A percentile compares a stretch with the other conserved stretches of the same genome.
Evolutionary conservation across 2,329 filamentous ascomycete species (phyloP).

Genomic region (Colletotrichum sp.): DNA sequence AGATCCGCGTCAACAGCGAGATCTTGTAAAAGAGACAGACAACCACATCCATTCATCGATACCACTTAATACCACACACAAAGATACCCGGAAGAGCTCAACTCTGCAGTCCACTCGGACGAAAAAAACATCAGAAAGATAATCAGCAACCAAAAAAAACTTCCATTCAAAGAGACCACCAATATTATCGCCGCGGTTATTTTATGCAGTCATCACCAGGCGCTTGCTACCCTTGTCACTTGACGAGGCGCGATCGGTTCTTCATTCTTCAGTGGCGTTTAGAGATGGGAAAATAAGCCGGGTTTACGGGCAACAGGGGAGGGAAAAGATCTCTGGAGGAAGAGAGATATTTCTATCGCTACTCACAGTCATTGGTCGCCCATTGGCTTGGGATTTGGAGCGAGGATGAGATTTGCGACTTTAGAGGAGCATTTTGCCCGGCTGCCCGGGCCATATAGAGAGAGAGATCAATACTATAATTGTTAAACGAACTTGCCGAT

Average conservation of each 20-base stretch:
- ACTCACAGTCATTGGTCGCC: neutral
- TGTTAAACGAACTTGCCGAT: neutral
- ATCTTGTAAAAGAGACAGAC: slow-evolving; percentile 23
- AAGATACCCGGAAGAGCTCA: neutral
- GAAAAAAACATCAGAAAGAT: neutral
- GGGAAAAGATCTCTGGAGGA: neutral
- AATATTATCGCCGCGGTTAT: neutral
- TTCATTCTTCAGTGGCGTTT: neutral
- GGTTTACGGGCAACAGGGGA: neutral
- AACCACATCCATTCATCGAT: neutral
- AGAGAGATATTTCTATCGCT: neutral
- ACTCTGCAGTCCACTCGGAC: neutral
- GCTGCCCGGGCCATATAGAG: neutral
- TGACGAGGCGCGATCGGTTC: neutral
- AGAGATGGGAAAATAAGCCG: neutral
- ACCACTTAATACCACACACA: neutral
- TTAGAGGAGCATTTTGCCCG: neutral
- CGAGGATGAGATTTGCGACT: neutral
- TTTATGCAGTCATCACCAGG: neutral
- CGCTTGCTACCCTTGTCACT: neutral
- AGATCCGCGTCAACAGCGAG: slow-evolving; percentile 42
- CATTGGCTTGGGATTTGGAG: neutral
- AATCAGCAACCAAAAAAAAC: neutral
- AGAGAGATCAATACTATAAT: neutral
- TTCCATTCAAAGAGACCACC: neutral